Conservation (phyloP, 2,329 filamentous ascomycete species). For the Xylaria digitata region DNA sequence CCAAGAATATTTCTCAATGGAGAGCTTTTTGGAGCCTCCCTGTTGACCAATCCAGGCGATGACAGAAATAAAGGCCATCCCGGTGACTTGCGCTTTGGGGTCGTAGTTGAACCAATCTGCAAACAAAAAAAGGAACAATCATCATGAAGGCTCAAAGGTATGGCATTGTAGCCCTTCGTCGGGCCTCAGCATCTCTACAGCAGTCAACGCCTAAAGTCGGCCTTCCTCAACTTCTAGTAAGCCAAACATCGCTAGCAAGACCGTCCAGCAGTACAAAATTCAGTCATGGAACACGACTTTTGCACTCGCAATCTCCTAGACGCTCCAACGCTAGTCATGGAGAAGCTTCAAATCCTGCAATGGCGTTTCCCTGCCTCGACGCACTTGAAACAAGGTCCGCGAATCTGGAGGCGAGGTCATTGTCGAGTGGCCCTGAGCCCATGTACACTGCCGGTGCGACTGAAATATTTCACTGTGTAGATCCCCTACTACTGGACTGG, state of each 20-base stretch:
- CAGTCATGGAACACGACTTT: slow-evolving; percentile 36
- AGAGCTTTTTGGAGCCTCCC: slow-evolving; percentile 25
- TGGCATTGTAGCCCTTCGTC: slow-evolving; percentile 43
- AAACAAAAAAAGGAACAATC: background rate
- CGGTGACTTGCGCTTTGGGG: slow-evolving; percentile 22
- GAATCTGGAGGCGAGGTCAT: slow-evolving; percentile 73
- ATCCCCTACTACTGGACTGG: slow-evolving; percentile 90
- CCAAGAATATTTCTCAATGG: slow-evolving; percentile 19
- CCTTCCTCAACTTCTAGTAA: slow-evolving; percentile 26
- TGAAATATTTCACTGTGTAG: slow-evolving; percentile 76
- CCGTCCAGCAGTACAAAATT: slow-evolving; percentile 8
- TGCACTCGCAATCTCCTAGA: slow-evolving; percentile 45
- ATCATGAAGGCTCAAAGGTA: slow-evolving; percentile 44
- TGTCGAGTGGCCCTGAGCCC: slow-evolving; percentile 85
- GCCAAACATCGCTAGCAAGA: slow-evolving; percentile 27
- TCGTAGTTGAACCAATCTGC: slow-evolving; percentile 17
- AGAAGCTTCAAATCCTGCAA: slow-evolving; percentile 79
- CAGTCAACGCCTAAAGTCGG: slow-evolving; percentile 20
- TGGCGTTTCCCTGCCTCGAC: slow-evolving; percentile 91
- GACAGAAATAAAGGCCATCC: slow-evolving; percentile 27
- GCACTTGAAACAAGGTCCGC: slow-evolving; percentile 83
- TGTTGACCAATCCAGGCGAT: slow-evolving; percentile 43
- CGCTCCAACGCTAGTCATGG: slow-evolving; percentile 42
- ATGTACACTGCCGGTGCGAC: slow-evolving; percentile 94
- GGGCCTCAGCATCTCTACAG: slow-evolving; percentile 40